Base-by-base conservation (phyloP, 208 protist genomes). In the Trypanosomatidae sp. region DNA sequence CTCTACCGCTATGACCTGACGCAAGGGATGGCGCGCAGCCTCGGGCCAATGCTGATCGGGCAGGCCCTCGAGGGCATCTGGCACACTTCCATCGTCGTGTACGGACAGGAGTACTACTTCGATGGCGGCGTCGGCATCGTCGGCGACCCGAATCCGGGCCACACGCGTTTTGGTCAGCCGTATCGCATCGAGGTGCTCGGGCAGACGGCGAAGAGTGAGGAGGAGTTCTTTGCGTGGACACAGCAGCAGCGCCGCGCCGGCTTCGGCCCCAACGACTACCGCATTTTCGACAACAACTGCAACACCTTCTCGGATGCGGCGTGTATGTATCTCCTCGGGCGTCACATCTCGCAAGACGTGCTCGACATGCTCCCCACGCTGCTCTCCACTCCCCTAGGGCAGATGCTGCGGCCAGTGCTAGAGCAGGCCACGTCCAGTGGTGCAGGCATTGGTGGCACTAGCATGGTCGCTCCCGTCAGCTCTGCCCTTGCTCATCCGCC, bases 1-100 rank as follows among this genome's bases (percentile, higher is more conserved):
- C 66, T 99, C 33, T 93, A 98, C 79, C 89, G 97, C 50, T 99
- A 99, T 79, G 97, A 99, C 77, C 62, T 99, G n/a, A 94, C 84
- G 2, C 77, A 86, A 13, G 97, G 97, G 10, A 91, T 98, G 87
- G 97, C 95, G 1, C 78, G 73, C 52, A 76, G 22, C 33, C 77
- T 98, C 52, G 91, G 87, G 30, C 67, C 74, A 9, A 69, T 89
- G 73, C 70, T 99, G 19, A 65, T 97, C 46, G 97, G 97, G n/a
- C 84, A 87, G 30, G 76, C 83, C 1, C 66, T 99, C 30, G 96
- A 99, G 55, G 96, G 82, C 13, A 94, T 99, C 62, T 99, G 93
- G 90, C 97, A 99, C 82, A 98, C 97, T 3, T 81, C 85, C 62
- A 91, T 99, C 52, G 93, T 98, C 46, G 91, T 96, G 0, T 98